Base-by-base conservation (phyloP, 768 basidiomycete species). In the Podaxis carcinomalis region DNA sequence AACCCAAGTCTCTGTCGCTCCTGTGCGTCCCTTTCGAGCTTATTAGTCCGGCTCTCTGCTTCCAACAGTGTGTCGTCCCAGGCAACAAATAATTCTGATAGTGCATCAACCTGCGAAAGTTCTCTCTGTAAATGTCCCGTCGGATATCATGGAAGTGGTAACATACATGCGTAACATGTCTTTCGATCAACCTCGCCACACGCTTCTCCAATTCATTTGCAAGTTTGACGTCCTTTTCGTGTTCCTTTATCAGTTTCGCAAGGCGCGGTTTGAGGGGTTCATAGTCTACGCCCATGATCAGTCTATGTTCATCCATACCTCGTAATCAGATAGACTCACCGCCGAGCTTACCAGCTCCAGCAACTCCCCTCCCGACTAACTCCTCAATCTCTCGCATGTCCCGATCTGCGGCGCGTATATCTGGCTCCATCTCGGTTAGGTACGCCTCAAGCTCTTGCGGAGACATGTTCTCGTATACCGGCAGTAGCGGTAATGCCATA, bases 21-120 rank as follows among this genome's bases (percentile, higher is more conserved):
- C 11, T 77, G 79, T 62, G 77, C 79, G 46, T 87, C 84, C 59
- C 80, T 81, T 68, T 92, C 89, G 57, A 90, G 67, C 39, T 73
- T 77, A 27, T 73, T 73, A 5, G 86, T 71, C 55, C 82, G 82
- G 57, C 82, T 80, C 68, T 93, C 91, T 3, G 85, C 81, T 49
- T 83, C 84, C n/a, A 80, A 78, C 9, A 93, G 72, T 0, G 86
- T 80, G 60, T 93, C 90, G 64, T 93, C 90, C 92, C 92, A 94
- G 13, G 83, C 83, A 5, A 94, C 88, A 62, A 94, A 93, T 21
- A 93, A 75, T 64, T 93, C 91, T 11, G 92, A 93, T 1, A 93
- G 77, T 1, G 85, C 83, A 67, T 92, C 92, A 7, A 92, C 86
- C 92, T 93, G 58, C 7, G 35, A 36, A 32, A 47, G 10, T 40